Evolutionary conservation across 2,329 filamentous ascomycete genomes (phyloP), one percentile per base, ranked within the genome.

Genomic region (Neopestalotiopsis rosae): DNA sequence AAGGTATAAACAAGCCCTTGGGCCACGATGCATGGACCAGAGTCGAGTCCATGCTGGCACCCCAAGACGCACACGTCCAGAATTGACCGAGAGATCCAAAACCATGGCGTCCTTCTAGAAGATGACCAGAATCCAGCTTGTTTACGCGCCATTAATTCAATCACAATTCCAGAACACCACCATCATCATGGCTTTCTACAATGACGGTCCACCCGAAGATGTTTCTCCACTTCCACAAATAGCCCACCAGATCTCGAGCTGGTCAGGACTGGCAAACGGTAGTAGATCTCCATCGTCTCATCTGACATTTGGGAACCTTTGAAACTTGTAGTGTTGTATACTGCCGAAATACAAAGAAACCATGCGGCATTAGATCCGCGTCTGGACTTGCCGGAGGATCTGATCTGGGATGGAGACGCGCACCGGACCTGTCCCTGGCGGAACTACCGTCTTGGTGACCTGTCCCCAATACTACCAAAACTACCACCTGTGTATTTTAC

Each of bases 141-240:
- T 64, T 64, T 32, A 32, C n/a, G 20, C 28, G 61, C 28, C 40
- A 40, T 49, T 64, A 45, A 49, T 66, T 56, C 52, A 42, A 57
- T n/a, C 45, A 52, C 17, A 66, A 57, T 66, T 66, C 63, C 63
- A 66, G 63, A 66, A 66, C 34, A 66, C 63, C 34, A 66, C 63
- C 14, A 45, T 45, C 52, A 28, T 32, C n/a, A 14, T 28, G 57
- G 57, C 20, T 30, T 40, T 52, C 32, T 63, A 38, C 10, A 28
- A 58, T 57, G 17, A 40, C 49, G 49, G 63, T 38, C 32, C 63
- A 66, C 49, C 59, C 63, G 63, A 30, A 38, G 32, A 62, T 14
- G 24, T 24, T 38, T 34, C 24, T 59, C 30, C 62, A 65, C 57
- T 59, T 30, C 24, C 24, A 59, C 24, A 59, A 34, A 59, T 34